Evolutionary conservation across 208 protist genomes (phyloP), one percentile per base, ranked within the genome.

Genomic region (Crithidia acanthocephali): DNA sequence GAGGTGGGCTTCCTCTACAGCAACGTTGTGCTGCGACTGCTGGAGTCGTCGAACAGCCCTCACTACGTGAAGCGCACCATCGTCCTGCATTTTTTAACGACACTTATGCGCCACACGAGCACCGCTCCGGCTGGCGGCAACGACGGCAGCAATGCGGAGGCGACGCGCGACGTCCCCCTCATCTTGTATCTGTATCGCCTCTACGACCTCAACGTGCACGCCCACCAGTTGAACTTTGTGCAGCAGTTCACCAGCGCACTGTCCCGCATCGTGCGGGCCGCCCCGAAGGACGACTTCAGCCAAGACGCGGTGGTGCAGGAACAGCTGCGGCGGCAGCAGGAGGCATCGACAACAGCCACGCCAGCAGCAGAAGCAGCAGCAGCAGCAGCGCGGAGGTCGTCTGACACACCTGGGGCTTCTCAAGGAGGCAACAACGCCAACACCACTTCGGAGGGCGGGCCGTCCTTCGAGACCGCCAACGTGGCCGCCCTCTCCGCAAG

Each of bases 1-100:
- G 97, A 99, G 82, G 82, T 98, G 20, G 97, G 96, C 27, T 90
- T 94, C 50, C 79, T 98, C 23, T 98, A 98, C 87, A 89, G 78
- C 22, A 89, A 94, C 70, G 86, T 98, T 35, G 69, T 99, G 1
- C 88, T 98, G 63, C 84, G 87, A 18, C 79, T 98, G 20, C 79
- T 98, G 30, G 96, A 98, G 65, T 97, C 93, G 6, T 68, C 87
- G 9, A 94, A 92, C 84, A 93, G 85, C 27, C 91, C 94, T 4
- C 74, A 78, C 2, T 80, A 91, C 51, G 88, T 98, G 65, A 97
- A 98, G 79, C 76, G 83, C n/a, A 69, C 89, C 23, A 87, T 98
- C 15, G 66, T 98, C 69, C 79, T 88, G 45, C 90, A 94, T 57
- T 71, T 98, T 7, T 62, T 90, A 47, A 81, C 72, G 11, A 91